Evolutionary conservation across 2,329 filamentous ascomycete genomes (phyloP).

Genomic region (Eutypa lata): DNA sequence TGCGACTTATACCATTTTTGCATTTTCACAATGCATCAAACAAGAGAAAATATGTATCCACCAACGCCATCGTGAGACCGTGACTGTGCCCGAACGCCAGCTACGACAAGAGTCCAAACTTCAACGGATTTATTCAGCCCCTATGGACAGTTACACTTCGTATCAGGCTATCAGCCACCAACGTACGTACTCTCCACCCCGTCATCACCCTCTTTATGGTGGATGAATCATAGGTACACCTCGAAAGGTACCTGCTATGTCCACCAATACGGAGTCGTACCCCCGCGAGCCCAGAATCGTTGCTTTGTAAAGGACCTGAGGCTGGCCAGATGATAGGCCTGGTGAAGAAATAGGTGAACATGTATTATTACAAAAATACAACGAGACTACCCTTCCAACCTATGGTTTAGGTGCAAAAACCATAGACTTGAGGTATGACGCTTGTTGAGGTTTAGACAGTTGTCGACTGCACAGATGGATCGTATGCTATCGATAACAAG

Average conservation of each 20-base stretch:
- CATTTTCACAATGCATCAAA: neutral
- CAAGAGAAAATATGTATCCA: neutral
- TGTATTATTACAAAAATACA: constrained; percentile 27
- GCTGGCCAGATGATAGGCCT: too few species aligned
- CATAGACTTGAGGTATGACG: neutral
- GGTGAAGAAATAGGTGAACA: constrained; percentile 9
- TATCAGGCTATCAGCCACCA: too few species aligned
- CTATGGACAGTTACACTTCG: too few species aligned
- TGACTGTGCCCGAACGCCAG: neutral
- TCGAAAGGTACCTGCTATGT: too few species aligned
- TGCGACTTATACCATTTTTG: neutral
- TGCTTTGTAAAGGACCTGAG: too few species aligned
- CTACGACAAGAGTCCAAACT: neutral
- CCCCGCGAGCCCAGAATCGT: too few species aligned
- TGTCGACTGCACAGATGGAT: neutral
- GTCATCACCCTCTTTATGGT: too few species aligned
- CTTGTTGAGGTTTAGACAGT: neutral
- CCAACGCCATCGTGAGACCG: neutral
- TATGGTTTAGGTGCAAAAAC: neutral
- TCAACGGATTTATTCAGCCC: neutral
- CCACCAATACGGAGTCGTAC: too few species aligned
- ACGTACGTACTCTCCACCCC: too few species aligned
- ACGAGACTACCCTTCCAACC: constrained; percentile 12
- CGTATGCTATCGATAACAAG: constrained; percentile 4
- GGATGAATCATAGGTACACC: too few species aligned